Evolutionary conservation across 1,284 basidiomycete genomes (phyloP).

Genomic region (Leucoagaricus sp.): DNA sequence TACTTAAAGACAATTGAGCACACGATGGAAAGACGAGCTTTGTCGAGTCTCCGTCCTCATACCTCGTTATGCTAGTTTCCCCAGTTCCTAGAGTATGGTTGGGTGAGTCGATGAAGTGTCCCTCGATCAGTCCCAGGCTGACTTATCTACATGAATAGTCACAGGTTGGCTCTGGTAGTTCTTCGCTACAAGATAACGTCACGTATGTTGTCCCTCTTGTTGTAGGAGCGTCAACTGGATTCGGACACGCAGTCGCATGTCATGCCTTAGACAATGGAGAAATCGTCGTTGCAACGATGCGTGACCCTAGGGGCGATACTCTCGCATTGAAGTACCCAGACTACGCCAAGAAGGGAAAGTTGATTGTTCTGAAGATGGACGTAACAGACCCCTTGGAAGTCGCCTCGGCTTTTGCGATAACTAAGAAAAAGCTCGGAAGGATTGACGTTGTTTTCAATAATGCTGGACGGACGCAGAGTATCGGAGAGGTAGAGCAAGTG

Average conservation of each 20-base stretch:
- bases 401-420: conserved; percentile 28
- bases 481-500: conserved; percentile 25
- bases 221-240: conserved; percentile 28
- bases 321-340: conserved; percentile 27
- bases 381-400: conserved; percentile 30
- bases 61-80: neutral
- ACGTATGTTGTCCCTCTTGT: neutral
- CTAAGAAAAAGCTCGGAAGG: conserved; percentile 31
- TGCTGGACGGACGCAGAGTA: conserved; percentile 22
- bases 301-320: conserved; percentile 27
- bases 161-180: neutral
- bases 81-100: conserved; percentile 10
- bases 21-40: no score
- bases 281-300: conserved; percentile 37
- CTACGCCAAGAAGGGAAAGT: conserved; percentile 14
- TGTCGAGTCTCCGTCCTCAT: neutral
- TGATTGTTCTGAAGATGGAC: conserved; percentile 41
- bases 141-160: neutral
- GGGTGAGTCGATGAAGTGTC: neutral
- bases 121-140: neutral
- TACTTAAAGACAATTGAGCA: neutral
- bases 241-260: conserved; percentile 32
- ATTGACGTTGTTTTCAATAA: conserved; percentile 44
- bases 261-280: conserved; percentile 30
- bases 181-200: neutral